These are phyloP conservation scores for Pyrenula aspistea DNA, from an alignment of 495 filamentous ascomycete genomes.

Conservation along the genomic window DNA sequence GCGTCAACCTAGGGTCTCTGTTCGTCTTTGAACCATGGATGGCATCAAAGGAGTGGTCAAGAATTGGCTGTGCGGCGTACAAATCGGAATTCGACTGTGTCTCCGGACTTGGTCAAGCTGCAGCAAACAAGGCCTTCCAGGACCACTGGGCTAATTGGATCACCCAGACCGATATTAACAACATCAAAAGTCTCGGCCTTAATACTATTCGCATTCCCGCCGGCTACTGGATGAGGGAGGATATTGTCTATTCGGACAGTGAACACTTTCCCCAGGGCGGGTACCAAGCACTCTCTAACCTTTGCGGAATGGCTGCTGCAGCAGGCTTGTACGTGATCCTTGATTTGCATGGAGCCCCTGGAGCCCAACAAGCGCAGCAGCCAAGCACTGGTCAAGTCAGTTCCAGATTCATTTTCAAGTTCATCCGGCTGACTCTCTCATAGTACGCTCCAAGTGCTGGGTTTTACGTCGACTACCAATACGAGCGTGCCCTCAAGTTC, in stretches of 20 bases:
- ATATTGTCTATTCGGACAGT: slow-evolving; percentile 34
- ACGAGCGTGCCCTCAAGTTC: slow-evolving; percentile 44
- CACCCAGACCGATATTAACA: slow-evolving; percentile 38
- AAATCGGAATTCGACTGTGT: slow-evolving; percentile 50
- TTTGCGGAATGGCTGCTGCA: slow-evolving; percentile 44
- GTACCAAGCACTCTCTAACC: slow-evolving; percentile 35
- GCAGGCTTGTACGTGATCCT: slow-evolving; percentile 50
- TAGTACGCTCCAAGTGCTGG: slow-evolving; percentile 27
- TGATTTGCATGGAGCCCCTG: slow-evolving; percentile 52
- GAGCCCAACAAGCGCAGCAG: slow-evolving; percentile 37
- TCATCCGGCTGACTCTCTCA: background rate
- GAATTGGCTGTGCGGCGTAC: slow-evolving; percentile 40
- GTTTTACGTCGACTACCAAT: slow-evolving; percentile 44
- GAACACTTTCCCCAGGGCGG: slow-evolving; percentile 49
- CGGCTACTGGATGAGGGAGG: slow-evolving; percentile 52
- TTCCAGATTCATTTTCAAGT: background rate
- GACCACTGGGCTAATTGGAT: slow-evolving; percentile 49
- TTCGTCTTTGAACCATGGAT: slow-evolving; percentile 54
- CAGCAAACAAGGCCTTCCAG: slow-evolving; percentile 39
- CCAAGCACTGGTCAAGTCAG: slow-evolving; percentile 42
- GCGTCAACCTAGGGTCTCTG: slow-evolving; percentile 48
- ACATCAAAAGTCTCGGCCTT: slow-evolving; percentile 40
- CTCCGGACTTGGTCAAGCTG: slow-evolving; percentile 34
- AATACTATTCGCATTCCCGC: slow-evolving; percentile 54
- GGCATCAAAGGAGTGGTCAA: slow-evolving; percentile 30